Evolutionary conservation across 805 yeast genomes (phyloP), one percentile per base, ranked within the genome.

Genomic region (Tetrapisispora taiwanensis): DNA sequence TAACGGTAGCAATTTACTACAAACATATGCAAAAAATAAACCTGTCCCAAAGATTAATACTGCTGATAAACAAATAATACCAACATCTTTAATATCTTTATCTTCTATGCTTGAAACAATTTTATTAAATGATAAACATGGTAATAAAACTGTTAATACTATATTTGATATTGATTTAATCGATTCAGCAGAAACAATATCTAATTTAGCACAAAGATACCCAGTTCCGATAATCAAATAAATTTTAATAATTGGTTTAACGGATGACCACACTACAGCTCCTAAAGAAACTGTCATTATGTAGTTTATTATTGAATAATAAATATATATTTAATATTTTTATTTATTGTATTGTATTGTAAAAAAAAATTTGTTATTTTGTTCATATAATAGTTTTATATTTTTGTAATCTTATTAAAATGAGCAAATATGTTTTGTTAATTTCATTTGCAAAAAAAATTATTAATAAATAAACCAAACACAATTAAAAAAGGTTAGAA

Each of bases 171-270:
- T 68, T 30, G 79, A 79, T 57, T 78, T 60, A 4, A 76, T 69
- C 0, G 87, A 79, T 20, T 80, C 73, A 2, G 79, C 84, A 2
- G 80, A 68, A 13, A 84, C 59, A 40, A 82, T 69, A 45, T 82
- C 79, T 48, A 62, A 54, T 46, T 70, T 71, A 1, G 90, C 82
- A 14, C 84, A 60, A 20, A 63, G 58, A 53, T 72, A 80, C 20
- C 92, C 94, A n/a, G 79, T 60, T 14, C 72, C 76, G 4, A 84
- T 77, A 55, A 84, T 81, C 59, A 82, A 63, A 57, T 84, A 84
- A 60, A 84, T 80, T 59, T 84, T 78, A 56, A 83, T 71, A 49
- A 84, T 81, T 14, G 92, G 92, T 62, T 81, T 82, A 24, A 82
- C 86, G 1, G 90, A 69, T 7, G 82, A 51, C 60, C 63, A 63